Evolutionary conservation across 345 rosid genomes (phyloP).

Genomic region (Sisymbrium altissimum): DNA sequence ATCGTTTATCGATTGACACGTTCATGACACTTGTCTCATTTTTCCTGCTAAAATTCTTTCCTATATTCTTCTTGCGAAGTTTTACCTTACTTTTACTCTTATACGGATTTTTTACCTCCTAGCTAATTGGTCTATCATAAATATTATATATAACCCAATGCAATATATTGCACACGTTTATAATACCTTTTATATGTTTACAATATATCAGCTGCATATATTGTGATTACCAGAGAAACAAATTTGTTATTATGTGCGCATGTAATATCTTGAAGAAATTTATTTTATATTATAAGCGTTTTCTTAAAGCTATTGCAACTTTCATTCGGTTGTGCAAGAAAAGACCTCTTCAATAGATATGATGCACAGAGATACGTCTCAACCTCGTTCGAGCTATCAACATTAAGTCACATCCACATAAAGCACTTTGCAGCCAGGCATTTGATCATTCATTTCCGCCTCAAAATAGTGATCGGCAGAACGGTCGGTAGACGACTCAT

Average conservation of each 20-base stretch:
- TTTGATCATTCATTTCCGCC: no score
- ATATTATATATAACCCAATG: not conserved
- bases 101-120: not conserved
- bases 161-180: not conserved
- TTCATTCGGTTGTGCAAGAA: no score
- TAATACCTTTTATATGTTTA: not conserved
- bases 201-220: not conserved
- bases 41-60: slow-evolving; percentile 18
- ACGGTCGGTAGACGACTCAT: no score
- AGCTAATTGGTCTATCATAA: not conserved
- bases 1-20: slow-evolving; percentile 32
- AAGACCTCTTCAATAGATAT: no score
- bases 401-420: no score
- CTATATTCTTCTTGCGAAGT: not conserved
- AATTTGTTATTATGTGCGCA: not conserved
- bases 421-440: no score
- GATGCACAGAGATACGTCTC: no score
- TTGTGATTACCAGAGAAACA: not conserved
- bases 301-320: not conserved
- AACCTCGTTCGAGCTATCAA: no score
- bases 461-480: no score
- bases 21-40: slow-evolving; percentile 26
- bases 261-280: not conserved
- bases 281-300: not conserved
- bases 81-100: slow-evolving; percentile 3